These are phyloP conservation scores for Yamadazyma tumulicola DNA, from an alignment of 805 yeast species.

Conservation along the genomic window DNA sequence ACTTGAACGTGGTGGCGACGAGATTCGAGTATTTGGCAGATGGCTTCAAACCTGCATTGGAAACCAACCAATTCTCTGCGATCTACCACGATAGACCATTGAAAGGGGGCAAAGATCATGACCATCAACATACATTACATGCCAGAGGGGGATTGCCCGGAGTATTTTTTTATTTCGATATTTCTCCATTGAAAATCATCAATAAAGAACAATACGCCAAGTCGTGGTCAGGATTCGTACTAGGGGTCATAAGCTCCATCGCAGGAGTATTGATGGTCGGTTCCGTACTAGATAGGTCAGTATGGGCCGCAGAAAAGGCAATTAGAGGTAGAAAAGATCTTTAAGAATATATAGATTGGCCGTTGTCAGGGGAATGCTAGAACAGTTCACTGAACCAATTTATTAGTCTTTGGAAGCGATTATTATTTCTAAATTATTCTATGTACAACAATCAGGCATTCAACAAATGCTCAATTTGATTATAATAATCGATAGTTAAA, in stretches of 20 bases:
- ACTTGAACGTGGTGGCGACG: conserved; percentile 85
- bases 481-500: conserved; percentile 54
- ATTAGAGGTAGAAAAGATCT: conserved; percentile 63
- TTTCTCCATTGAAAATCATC: conserved; percentile 88
- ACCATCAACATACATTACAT: conserved; percentile 83
- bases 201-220: conserved; percentile 72
- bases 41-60: conserved; percentile 37
- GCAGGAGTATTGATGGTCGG: conserved; percentile 96
- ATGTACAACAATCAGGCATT: conserved; percentile 28
- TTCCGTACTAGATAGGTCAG: conserved; percentile 79
- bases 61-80: conserved; percentile 87
- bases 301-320: conserved; percentile 84
- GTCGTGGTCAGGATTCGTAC: conserved; percentile 77
- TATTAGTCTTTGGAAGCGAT: too few relatives aligned
- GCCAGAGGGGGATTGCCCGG: conserved; percentile 91
- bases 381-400: too few relatives aligned
- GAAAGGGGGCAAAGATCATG: conserved; percentile 83
- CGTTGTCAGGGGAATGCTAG: too few relatives aligned
- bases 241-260: conserved; percentile 81
- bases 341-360: conserved; percentile 14
- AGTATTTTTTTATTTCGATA: conserved; percentile 80
- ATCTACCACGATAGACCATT: conserved; percentile 86
- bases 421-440: too few relatives aligned
- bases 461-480: conserved; percentile 49
- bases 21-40: conserved; percentile 69